These are phyloP conservation scores for Thraustotheca clavata DNA, from an alignment of 352 stramenopile genomes.

Conservation along the genomic window DNA sequence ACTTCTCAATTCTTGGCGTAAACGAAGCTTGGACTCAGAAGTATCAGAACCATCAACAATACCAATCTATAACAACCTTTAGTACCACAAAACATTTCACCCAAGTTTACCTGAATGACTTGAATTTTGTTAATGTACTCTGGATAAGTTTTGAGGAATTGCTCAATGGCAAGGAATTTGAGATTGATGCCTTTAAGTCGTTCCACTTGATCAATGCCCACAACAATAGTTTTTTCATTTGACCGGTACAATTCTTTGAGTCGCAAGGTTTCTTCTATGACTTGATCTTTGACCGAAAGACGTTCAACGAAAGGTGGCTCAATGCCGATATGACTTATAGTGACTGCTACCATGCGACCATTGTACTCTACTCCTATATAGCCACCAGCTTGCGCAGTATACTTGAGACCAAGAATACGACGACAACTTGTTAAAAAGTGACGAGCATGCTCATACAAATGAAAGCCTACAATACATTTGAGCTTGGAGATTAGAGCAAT, in stretches of 20 bases:
- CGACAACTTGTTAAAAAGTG: constrained; percentile 97
- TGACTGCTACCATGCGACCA: constrained; percentile 94
- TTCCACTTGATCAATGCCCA: constrained; percentile 93
- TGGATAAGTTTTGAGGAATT: constrained; percentile 84
- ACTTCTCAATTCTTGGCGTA: constrained; percentile 48
- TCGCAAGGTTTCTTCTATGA: constrained; percentile 36
- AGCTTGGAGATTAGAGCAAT: background rate
- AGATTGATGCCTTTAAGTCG: constrained; percentile 95
- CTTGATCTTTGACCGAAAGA: constrained; percentile 44
- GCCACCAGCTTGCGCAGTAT: constrained; percentile 85
- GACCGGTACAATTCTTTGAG: constrained; percentile 46
- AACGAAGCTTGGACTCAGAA: constrained; percentile 54
- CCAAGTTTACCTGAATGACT: constrained; percentile 42
- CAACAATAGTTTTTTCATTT: constrained; percentile 72
- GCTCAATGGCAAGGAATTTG: constrained; percentile 94
- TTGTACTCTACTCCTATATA: constrained; percentile 96
- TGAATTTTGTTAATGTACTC: constrained; percentile 79
- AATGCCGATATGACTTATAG: constrained; percentile 97
- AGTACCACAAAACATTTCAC: background rate
- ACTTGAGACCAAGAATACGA: constrained; percentile 79
- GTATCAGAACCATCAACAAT: constrained; percentile 68
- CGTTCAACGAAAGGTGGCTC: constrained; percentile 84
- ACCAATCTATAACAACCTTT: constrained; percentile 29
- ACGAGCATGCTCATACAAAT: constrained; percentile 96
- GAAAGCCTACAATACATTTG: constrained; percentile 82